Base-by-base conservation (phyloP, 345 rosid genomes). In the Aquilaria yunnanensis region DNA sequence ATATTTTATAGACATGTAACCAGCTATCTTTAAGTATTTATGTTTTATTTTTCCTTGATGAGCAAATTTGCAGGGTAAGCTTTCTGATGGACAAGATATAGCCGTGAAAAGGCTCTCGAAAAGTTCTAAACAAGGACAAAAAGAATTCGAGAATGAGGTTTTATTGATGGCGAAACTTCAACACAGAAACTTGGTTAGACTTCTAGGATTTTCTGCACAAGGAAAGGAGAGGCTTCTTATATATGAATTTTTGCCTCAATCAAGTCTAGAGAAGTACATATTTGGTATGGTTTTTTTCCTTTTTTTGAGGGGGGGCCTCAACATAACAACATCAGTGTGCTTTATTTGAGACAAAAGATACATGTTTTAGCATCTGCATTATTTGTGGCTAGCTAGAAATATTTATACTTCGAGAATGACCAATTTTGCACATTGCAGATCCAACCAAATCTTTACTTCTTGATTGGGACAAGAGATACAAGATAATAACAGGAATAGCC, bases 61-160 rank as follows among this genome's bases (percentile, higher is more conserved):
- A 3, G 47, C 2, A 53, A 37, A 13, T 23, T 57, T 70, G 11
- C 64, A 83, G 89, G 89, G 89, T 23, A 54, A n/a, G 58, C 75
- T 86, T 45, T 60, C 69, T 3, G 31, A 60, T 55, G 81, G 80
- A 54, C 67, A 69, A 65, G 69, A 75, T 14, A 63, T 84, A 50
- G 90, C 83, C 0, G 81, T 80, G 12, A 85, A 85, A 60, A 77
- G 79, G 64, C 57, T 81, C 51, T 67, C 80, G 3, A 34, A 60
- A 46, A 68, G 54, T 10, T 83, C 92, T 31, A 67, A 73, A 13
- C 88, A 83, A 81, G 92, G 86, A 48, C 74, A 74, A 1, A 10
- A 51, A 12, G 88, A 85, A 68, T 85, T 84, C 51, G 75, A 73
- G 65, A 85, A 77, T 54, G 90, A 82, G 59, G 84, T 78, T 9